phyloP scores from a whole-genome alignment of 129 eudicot genomes.

The Mikania micrantha region DNA sequence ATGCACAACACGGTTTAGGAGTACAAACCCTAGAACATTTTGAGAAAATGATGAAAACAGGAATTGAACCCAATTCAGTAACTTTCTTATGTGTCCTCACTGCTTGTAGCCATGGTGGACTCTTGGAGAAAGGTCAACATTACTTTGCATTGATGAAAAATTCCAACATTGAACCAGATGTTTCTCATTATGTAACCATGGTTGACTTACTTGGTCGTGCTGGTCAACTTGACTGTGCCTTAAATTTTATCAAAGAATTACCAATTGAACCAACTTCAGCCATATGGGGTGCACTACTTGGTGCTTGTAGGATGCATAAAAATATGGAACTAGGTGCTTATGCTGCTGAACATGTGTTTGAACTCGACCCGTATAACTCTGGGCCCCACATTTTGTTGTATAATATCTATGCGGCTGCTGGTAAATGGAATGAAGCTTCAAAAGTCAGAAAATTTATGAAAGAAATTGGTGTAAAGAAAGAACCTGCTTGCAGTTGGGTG shows the following conservation, averaged over 20 bases:
- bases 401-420: constrained; percentile 68
- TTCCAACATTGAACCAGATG: constrained; percentile 42
- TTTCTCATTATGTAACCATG: constrained; percentile 54
- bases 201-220: constrained; percentile 85
- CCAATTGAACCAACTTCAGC: constrained; percentile 65
- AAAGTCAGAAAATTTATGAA: constrained; percentile 62
- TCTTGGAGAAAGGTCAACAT: constrained; percentile 57
- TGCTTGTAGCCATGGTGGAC: constrained; percentile 82
- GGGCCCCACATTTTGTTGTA: constrained; percentile 68
- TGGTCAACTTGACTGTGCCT: constrained; percentile 52
- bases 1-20: constrained; percentile 80
- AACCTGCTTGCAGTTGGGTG: constrained; percentile 94
- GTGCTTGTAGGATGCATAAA: constrained; percentile 81
- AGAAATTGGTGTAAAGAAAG: constrained; percentile 58
- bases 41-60: constrained; percentile 50
- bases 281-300: constrained; percentile 75
- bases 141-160: constrained; percentile 65
- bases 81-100: constrained; percentile 59
- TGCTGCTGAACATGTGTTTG: constrained; percentile 69
- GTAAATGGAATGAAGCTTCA: constrained; percentile 64
- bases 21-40: constrained; percentile 49
- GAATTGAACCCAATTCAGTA: constrained; percentile 53
- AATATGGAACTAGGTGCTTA: constrained; percentile 62
- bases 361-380: constrained; percentile 71
- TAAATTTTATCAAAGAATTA: constrained; percentile 40